Evolutionary conservation across 805 yeast genomes (phyloP).

Genomic region (Yarrowia sp.): DNA sequence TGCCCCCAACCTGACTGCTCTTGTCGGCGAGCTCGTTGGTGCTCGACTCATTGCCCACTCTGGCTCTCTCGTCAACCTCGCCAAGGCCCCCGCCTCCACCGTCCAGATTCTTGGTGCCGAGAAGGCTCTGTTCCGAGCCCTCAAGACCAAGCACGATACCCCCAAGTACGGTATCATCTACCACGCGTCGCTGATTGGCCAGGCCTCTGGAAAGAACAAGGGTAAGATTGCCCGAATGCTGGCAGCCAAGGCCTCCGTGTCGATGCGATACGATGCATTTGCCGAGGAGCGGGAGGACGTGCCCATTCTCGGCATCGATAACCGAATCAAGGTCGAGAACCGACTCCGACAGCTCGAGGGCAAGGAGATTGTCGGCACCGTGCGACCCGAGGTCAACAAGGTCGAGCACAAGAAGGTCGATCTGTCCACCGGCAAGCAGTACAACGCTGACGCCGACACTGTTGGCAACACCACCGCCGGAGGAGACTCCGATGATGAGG

Average conservation of each 20-base stretch:
- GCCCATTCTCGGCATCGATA: conserved; percentile 90
- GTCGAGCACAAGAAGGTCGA: conserved; percentile 82
- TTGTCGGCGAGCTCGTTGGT: conserved; percentile 98
- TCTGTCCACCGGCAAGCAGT: conserved; percentile 81
- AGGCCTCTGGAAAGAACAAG: conserved; percentile 94
- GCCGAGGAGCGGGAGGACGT: conserved; percentile 92
- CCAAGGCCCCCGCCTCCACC: conserved; percentile 98
- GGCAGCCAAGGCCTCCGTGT: conserved; percentile 98
- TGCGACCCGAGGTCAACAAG: conserved; percentile 70
- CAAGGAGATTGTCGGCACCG: conserved; percentile 88
- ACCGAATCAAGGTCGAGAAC: conserved; percentile 91
- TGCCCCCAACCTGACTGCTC: conserved; percentile 95
- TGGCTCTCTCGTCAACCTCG: conserved; percentile 93
- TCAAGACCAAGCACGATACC: conserved; percentile 95
- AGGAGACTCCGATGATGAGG: conserved; percentile 69
- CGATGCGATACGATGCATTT: conserved; percentile 93
- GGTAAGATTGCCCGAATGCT: conserved; percentile 98
- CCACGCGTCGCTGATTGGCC: conserved; percentile 93
- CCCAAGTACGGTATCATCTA: conserved; percentile 95
- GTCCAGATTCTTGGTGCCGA: conserved; percentile 98
- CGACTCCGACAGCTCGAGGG: conserved; percentile 96
- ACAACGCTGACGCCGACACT: conserved; percentile 95
- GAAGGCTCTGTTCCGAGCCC: conserved; percentile 94
- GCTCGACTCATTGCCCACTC: conserved; percentile 98
- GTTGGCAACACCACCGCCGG: conserved; percentile 76